Conservation (phyloP, 1,139 yeast genomes). For the Pichia sp. region DNA sequence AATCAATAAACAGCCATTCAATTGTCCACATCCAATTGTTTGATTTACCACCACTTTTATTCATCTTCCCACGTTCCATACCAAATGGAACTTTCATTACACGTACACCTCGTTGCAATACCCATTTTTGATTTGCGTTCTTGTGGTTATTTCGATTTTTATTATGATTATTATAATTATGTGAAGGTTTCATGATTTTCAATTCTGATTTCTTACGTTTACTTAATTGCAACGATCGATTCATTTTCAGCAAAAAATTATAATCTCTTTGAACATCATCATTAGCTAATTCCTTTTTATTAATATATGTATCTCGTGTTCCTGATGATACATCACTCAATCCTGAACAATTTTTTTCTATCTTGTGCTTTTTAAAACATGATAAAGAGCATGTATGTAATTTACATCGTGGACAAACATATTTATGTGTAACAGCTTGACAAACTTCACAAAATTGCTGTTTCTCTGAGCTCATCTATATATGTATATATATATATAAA, state of each 20-base stretch:
- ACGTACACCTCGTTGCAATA: constrained; percentile 37
- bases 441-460: constrained; percentile 35
- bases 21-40: constrained; percentile 60
- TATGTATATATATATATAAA: too few species aligned
- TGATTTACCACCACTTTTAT: constrained; percentile 57
- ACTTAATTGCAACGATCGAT: constrained; percentile 48
- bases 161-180: constrained; percentile 9
- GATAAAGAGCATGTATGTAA: constrained; percentile 59
- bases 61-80: constrained; percentile 61
- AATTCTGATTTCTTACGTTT: constrained; percentile 36
- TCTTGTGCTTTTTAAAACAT: constrained; percentile 71
- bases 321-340: constrained; percentile 36
- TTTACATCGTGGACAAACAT: constrained; percentile 82
- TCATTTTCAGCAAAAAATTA: constrained; percentile 60
- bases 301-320: constrained; percentile 47
- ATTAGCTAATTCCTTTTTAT: constrained; percentile 38
- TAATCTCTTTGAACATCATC: constrained; percentile 71
- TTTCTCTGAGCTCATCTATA: not conserved
- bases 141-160: constrained; percentile 27
- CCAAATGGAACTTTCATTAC: constrained; percentile 60
- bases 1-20: constrained; percentile 45
- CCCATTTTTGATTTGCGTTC: not conserved
- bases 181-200: constrained; percentile 12
- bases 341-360: constrained; percentile 61
- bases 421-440: constrained; percentile 42